phyloP scores from a whole-genome alignment of 306 rosid species.

The Erythrophleum fordii region DNA sequence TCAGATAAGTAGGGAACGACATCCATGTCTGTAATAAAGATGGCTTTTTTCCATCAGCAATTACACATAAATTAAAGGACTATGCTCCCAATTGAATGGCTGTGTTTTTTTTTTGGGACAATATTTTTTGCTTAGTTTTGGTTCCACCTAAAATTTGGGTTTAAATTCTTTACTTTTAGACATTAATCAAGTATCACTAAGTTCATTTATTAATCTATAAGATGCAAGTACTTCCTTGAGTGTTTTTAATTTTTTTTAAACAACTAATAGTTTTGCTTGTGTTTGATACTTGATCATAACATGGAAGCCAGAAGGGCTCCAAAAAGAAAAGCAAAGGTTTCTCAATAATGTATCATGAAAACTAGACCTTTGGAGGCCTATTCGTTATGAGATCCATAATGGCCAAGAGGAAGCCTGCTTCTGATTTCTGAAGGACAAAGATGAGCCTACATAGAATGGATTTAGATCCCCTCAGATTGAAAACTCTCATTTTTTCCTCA shows the following conservation, averaged over 20 bases:
- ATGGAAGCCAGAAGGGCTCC: no score
- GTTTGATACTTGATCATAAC: no score
- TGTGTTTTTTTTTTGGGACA: not conserved
- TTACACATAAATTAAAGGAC: not conserved
- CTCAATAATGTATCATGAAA: no score
- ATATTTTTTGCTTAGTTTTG: not conserved
- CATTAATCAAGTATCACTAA: no score
- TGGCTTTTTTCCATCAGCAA: not conserved
- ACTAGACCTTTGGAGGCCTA: not conserved
- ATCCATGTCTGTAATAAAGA: not conserved
- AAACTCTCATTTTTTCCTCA: no score
- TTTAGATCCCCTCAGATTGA: no score
- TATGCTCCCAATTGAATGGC: not conserved
- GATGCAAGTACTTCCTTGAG: no score
- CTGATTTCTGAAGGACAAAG: not conserved
- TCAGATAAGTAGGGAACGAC: slow-evolving; percentile 5
- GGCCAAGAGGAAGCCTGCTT: not conserved
- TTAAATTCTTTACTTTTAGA: not conserved
- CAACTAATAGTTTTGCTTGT: no score
- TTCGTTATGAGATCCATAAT: not conserved
- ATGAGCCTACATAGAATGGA: slow-evolving; percentile 3
- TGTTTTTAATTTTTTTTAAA: no score
- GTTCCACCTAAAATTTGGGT: not conserved
- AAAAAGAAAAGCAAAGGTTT: no score
- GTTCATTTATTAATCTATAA: no score